phyloP scores from a whole-genome alignment of 768 basidiomycete species.

The Suillus lakei region DNA sequence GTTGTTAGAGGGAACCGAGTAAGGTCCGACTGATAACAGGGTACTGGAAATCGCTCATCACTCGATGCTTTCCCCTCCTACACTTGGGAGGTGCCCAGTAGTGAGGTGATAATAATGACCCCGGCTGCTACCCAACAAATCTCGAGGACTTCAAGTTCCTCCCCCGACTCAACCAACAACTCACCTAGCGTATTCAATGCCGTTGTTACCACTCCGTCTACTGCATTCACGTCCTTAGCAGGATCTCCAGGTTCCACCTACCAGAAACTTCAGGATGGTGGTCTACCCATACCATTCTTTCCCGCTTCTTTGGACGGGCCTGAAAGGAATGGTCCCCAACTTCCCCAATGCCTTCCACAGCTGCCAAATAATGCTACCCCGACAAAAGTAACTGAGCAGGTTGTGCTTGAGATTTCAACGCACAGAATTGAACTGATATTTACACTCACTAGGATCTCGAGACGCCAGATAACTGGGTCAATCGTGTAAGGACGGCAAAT shows the following conservation, averaged over 20 bases:
- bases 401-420: slow-evolving; percentile 5
- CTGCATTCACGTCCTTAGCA: slow-evolving; percentile 3
- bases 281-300: slow-evolving; percentile 21
- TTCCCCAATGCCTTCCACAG: slow-evolving; percentile 26
- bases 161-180: not conserved
- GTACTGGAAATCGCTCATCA: too few species aligned
- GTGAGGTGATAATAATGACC: not conserved
- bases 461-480: slow-evolving; percentile 48
- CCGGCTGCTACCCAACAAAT: not conserved
- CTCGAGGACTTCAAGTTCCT: slow-evolving; percentile 1
- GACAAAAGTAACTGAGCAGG: slow-evolving; percentile 26
- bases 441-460: slow-evolving; percentile 29
- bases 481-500: slow-evolving; percentile 30
- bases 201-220: slow-evolving; percentile 14
- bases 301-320: slow-evolving; percentile 23
- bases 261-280: slow-evolving; percentile 1
- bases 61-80: not conserved
- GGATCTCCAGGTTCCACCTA: slow-evolving; percentile 6
- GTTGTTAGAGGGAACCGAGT: too few species aligned
- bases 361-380: slow-evolving; percentile 29
- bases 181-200: slow-evolving; percentile 10
- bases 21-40: too few species aligned
- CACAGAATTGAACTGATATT: not conserved
- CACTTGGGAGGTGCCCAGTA: not conserved
- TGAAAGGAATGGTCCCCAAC: slow-evolving; percentile 24